Evolutionary conservation across 306 rosid species (phyloP), one percentile per base, ranked within the genome.

Genomic region (Abrus pulchellus): DNA sequence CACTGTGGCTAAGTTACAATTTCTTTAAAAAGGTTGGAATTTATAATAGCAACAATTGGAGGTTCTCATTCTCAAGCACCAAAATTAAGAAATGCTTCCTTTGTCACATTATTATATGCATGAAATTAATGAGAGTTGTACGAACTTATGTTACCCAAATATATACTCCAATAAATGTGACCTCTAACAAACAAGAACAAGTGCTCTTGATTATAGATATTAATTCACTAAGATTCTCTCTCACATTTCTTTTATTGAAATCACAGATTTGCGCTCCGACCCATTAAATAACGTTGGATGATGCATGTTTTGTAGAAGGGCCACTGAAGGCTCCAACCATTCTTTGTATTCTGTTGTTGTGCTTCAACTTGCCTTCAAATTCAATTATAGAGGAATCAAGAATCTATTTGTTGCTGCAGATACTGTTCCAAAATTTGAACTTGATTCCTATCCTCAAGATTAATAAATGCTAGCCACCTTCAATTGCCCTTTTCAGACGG

Each of bases 301-400:
- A 20, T 20, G 20, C 82, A 57, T 82, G 73, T 50, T 45, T 32
- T 47, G 61, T 61, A 47, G 73, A 45, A 57, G 82, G 68, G 12
- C 72, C 60, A 68, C 52, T 30, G 0, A 55, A 72, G 68, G 29
- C 74, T 80, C 66, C 69, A 41, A 32, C 76, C 80, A 54, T 79
- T 54, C 80, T 36, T 2, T 36, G 40, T 4, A 36, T 2, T 36
- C 38, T 63, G 29, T 48, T 60, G 69, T 32, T 57, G 60, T 32
- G 60, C 81, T 30, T 68, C 2, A 59, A 43, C 4, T 29, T 74
- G 80, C 84, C 47, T 72, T 67, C 59, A 29, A 59, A 38, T 74
- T 83, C 74, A 49, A 74, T 79, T 59, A 74, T 60, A 68, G 27
- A 36, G 77, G 6, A 12, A 81, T 67, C 57, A 60, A 60, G 12